phyloP scores from a whole-genome alignment of 176 grass and related monocot species.

The Avena sativa region DNA sequence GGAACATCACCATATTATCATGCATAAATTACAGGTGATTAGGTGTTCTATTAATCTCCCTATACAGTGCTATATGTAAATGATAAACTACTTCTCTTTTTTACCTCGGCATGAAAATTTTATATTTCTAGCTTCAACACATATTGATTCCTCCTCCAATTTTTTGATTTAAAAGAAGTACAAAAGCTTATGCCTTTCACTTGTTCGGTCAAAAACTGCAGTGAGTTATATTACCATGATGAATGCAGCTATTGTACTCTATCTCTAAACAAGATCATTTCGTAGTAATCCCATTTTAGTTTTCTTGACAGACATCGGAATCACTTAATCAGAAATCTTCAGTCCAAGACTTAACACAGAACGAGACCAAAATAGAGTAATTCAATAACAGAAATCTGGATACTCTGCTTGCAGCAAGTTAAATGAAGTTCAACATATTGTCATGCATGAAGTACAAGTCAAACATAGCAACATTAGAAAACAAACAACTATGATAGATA shows the following conservation, averaged over 20 bases:
- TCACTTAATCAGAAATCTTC: constrained; percentile 84
- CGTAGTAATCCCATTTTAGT: constrained; percentile 25
- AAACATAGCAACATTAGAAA: background rate
- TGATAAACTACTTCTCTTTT: background rate
- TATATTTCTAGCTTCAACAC: background rate
- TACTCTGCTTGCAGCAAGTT: background rate
- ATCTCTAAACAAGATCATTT: background rate
- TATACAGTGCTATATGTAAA: background rate
- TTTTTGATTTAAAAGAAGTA: background rate
- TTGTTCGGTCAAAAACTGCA: background rate
- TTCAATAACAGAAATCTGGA: background rate
- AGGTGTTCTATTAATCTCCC: background rate
- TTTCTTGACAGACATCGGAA: constrained; percentile 73
- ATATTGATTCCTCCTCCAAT: background rate
- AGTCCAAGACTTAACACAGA: constrained; percentile 52
- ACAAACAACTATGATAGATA: background rate
- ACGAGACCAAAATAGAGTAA: background rate
- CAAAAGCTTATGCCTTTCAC: background rate
- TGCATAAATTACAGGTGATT: background rate
- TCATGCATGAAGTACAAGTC: background rate
- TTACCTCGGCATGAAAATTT: background rate
- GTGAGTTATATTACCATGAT: constrained; percentile 12
- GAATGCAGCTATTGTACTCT: constrained; percentile 4
- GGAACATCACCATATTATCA: background rate
- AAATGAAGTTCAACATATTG: background rate